Conservation (phyloP, 257 asterid genomes). For the Solanum dulcamara region DNA sequence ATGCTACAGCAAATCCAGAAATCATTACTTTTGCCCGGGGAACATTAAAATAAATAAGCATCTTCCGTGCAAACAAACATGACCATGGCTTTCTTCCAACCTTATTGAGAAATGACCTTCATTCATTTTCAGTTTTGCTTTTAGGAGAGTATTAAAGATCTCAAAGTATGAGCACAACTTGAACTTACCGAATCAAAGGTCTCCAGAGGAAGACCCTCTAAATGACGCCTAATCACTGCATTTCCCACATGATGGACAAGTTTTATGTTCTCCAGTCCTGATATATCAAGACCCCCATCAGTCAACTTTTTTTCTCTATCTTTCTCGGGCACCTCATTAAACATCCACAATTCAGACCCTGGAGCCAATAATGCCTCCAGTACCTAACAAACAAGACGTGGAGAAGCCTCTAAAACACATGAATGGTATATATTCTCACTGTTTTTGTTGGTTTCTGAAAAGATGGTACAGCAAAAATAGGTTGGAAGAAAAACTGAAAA, state of each 20-base stretch:
- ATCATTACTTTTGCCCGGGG: neutral
- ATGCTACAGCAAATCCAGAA: neutral
- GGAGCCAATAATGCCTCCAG: slow-evolving; percentile 82
- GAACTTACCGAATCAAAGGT: slow-evolving; percentile 95
- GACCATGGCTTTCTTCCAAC: neutral
- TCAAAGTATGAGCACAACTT: slow-evolving; percentile 6
- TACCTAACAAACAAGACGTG: slow-evolving; percentile 35
- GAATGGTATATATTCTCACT: neutral
- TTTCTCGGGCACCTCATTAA: slow-evolving; percentile 77
- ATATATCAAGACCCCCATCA: slow-evolving; percentile 90
- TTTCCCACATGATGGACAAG: slow-evolving; percentile 85
- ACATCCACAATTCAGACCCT: slow-evolving; percentile 93
- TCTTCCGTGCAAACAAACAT: neutral
- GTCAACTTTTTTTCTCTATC: slow-evolving; percentile 69
- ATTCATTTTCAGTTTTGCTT: neutral
- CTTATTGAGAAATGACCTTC: neutral
- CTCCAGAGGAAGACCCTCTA: slow-evolving; percentile 87
- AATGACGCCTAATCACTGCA: slow-evolving; percentile 90
- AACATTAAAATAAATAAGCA: neutral
- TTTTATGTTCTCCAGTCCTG: slow-evolving; percentile 67
- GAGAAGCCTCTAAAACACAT: neutral
- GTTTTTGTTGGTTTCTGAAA: neutral
- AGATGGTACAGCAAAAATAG: neutral
- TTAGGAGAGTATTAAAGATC: neutral
- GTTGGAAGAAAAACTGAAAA: neutral